phyloP scores from a whole-genome alignment of 352 stramenopile genomes.

The Globisporangium barbulae region DNA sequence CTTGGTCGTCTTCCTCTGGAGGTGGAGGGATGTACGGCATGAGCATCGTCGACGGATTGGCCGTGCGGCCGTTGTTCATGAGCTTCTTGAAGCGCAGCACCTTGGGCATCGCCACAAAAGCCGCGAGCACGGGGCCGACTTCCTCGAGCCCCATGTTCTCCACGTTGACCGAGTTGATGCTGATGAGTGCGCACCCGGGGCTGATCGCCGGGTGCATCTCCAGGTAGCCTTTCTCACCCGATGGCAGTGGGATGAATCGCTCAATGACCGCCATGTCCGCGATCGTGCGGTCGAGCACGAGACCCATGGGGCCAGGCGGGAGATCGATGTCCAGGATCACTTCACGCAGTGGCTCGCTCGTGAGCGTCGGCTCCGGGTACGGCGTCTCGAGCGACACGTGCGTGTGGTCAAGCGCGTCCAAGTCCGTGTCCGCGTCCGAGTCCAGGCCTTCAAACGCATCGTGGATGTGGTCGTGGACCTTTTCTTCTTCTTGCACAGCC shows the following conservation, averaged over 20 bases:
- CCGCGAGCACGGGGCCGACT: constrained; percentile 65
- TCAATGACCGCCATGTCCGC: constrained; percentile 77
- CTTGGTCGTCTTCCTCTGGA: constrained; percentile 33
- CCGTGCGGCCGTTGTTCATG: constrained; percentile 64
- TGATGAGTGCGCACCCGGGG: constrained; percentile 71
- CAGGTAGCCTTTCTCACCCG: constrained; percentile 66
- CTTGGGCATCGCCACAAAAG: constrained; percentile 48
- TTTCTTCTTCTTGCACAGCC: constrained; percentile 16
- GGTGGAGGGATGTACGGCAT: constrained; percentile 66
- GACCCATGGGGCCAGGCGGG: constrained; percentile 72
- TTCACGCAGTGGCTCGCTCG: constrained; percentile 60
- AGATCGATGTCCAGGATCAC: constrained; percentile 82
- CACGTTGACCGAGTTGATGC: constrained; percentile 73
- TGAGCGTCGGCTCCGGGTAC: constrained; percentile 23
- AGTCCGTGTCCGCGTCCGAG: constrained; percentile 36
- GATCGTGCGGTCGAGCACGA: constrained; percentile 80
- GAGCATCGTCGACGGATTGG: constrained; percentile 67
- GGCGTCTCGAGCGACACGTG: constrained; percentile 27
- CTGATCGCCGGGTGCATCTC: constrained; percentile 80
- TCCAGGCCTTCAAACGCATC: constrained; percentile 75
- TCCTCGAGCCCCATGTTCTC: constrained; percentile 70
- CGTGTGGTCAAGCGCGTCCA: constrained; percentile 34
- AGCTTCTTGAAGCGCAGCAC: constrained; percentile 86
- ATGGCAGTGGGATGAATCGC: constrained; percentile 66
- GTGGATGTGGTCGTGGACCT: constrained; percentile 65